A percentile compares a stretch with the other conserved stretches of the same genome.
phyloP scores from a whole-genome alignment of 1,284 basidiomycete genomes.

The Wallemia hederae region DNA sequence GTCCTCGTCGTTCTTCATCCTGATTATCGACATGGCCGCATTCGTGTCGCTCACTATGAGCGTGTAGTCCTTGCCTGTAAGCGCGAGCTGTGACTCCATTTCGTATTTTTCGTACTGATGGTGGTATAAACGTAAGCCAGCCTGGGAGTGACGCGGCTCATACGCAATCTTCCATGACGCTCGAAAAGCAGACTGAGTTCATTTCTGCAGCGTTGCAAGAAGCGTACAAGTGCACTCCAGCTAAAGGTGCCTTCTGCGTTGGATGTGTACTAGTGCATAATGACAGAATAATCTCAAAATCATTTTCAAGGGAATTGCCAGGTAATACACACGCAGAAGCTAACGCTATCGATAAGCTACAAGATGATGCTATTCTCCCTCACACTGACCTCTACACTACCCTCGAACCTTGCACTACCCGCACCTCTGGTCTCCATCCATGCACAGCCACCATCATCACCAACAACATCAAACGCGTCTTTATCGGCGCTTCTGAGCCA shows the following conservation, averaged over 20 bases:
- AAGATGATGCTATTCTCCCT: neutral
- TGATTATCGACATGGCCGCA: conserved; percentile 67
- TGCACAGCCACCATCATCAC: neutral
- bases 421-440: neutral
- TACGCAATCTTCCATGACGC: neutral
- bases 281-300: neutral
- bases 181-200: neutral
- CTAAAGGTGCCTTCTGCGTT: neutral
- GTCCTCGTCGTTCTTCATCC: conserved; percentile 92
- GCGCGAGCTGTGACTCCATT: conserved; percentile 18
- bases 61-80: conserved; percentile 66
- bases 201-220: neutral
- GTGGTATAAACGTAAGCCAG: no score
- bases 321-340: neutral
- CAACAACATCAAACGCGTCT: neutral
- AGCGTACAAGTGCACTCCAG: neutral
- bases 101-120: neutral
- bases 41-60: conserved; percentile 74
- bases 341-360: neutral
- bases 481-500: neutral
- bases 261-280: neutral
- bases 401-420: neutral
- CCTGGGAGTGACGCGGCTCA: neutral
- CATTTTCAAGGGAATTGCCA: neutral
- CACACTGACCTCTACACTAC: neutral